Evolutionary conservation across 768 basidiomycete genomes (phyloP).

Genomic region (Boletus bicolor): DNA sequence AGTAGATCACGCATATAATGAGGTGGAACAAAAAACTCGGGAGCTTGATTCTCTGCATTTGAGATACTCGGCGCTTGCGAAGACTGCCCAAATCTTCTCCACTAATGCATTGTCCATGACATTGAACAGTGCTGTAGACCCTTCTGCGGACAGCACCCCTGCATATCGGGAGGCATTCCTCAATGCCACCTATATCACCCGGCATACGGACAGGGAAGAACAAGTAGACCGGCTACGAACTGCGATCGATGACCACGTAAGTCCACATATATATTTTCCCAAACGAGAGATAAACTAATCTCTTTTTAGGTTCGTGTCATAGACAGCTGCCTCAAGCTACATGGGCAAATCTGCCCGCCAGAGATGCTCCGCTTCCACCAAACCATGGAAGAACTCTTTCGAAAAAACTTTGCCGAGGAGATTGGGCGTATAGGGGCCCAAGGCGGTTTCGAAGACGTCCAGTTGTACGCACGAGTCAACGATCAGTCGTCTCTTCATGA

Average conservation of each 20-base stretch:
- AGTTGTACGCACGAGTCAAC: conserved; percentile 41
- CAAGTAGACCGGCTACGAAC: conserved; percentile 67
- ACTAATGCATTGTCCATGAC: conserved; percentile 85
- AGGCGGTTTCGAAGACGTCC: conserved; percentile 49
- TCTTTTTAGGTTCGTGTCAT: conserved; percentile 65
- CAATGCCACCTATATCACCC: conserved; percentile 58
- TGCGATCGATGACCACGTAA: conserved; percentile 81
- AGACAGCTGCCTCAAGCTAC: conserved; percentile 79
- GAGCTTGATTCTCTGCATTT: conserved; percentile 67
- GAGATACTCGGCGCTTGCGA: conserved; percentile 75
- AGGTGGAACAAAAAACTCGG: conserved; percentile 76
- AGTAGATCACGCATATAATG: conserved; percentile 75
- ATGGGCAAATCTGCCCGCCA: conserved; percentile 74
- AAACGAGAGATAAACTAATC: background rate
- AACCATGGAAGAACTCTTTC: conserved; percentile 82
- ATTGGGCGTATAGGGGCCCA: conserved; percentile 66
- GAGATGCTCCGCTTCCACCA: conserved; percentile 94
- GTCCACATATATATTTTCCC: conserved; percentile 11
- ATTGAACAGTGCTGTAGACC: conserved; percentile 83
- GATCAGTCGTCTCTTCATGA: conserved; percentile 51
- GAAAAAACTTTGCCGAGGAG: conserved; percentile 80
- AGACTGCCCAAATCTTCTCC: conserved; percentile 67
- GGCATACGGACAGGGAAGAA: conserved; percentile 67
- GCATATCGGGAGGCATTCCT: conserved; percentile 79
- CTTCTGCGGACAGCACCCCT: conserved; percentile 69